Percentiles rank a stretch among this genome's conserved stretches.
These are phyloP conservation scores for Sugiyamaella lignohabitans DNA, from an alignment of 805 yeast species.

Conservation along the genomic window DNA sequence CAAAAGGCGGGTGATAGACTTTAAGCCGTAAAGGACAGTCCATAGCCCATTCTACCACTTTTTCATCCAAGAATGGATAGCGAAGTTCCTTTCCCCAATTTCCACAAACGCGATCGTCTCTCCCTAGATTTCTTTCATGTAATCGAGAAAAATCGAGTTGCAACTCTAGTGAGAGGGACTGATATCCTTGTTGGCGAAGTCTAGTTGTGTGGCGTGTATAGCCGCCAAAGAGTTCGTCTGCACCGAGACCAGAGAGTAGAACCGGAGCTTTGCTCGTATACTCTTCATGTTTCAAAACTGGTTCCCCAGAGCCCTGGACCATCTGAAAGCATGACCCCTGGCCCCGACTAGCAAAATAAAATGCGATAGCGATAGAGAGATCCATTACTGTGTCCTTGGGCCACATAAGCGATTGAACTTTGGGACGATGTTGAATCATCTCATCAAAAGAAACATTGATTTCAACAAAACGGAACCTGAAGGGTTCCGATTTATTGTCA, in stretches of 20 bases:
- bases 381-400: slow-evolving; percentile 95
- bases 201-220: slow-evolving; percentile 67
- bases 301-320: slow-evolving; percentile 10
- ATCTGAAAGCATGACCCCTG: slow-evolving; percentile 28
- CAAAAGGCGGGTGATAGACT: slow-evolving; percentile 13
- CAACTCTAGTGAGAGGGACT: slow-evolving; percentile 51
- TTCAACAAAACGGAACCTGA: slow-evolving; percentile 47
- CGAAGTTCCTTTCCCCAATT: slow-evolving; percentile 86
- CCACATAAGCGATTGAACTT: slow-evolving; percentile 61
- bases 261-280: slow-evolving; percentile 50
- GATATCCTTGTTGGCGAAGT: slow-evolving; percentile 33
- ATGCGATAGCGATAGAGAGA: slow-evolving; percentile 88
- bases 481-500: slow-evolving; percentile 36
- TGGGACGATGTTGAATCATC: slow-evolving; percentile 44
- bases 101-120: slow-evolving; percentile 87
- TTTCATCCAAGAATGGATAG: slow-evolving; percentile 74
- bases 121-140: slow-evolving; percentile 71
- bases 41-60: slow-evolving; percentile 41
- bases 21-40: slow-evolving; percentile 34
- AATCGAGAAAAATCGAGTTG: slow-evolving; percentile 65
- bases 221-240: slow-evolving; percentile 96
- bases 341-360: slow-evolving; percentile 79
- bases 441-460: slow-evolving; percentile 67
- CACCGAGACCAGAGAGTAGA: slow-evolving; percentile 87
- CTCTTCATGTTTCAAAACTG: slow-evolving; percentile 1